Evolutionary conservation across 83 land plant species (phyloP).

Genomic region (Diphasiastrum complanatum): DNA sequence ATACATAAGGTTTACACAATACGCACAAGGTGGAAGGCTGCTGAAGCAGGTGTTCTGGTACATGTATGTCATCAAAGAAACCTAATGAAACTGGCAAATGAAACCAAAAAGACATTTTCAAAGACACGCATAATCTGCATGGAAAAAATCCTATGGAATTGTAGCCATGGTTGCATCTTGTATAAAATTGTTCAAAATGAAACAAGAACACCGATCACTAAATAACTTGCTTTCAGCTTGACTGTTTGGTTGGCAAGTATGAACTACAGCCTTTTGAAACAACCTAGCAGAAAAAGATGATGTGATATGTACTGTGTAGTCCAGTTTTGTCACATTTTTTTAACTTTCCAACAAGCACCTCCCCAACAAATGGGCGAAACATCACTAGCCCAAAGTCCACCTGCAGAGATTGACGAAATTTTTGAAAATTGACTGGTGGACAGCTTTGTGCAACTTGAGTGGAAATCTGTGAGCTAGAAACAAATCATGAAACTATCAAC

Average conservation of each 20-base stretch:
- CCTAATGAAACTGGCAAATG: constrained; percentile 75
- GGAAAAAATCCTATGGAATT: no score
- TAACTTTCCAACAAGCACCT: constrained; percentile 53
- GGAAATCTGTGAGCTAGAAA: no score
- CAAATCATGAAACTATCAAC: no score
- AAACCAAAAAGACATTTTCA: no score
- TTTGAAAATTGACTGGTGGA: not conserved
- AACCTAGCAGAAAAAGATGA: not conserved
- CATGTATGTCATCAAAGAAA: constrained; percentile 68
- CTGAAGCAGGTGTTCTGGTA: constrained; percentile 50
- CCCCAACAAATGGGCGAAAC: constrained; percentile 84
- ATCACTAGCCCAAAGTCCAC: constrained; percentile 64
- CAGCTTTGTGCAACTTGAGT: not conserved
- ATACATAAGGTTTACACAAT: no score
- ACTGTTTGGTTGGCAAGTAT: no score
- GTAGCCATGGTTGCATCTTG: no score
- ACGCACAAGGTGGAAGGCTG: constrained; percentile 37
- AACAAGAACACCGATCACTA: no score
- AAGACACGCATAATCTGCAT: not conserved
- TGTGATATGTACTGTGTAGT: constrained; percentile 35
- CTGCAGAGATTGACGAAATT: constrained; percentile 26
- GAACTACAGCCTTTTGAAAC: not conserved
- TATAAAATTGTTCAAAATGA: no score
- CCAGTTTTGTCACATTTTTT: constrained; percentile 44
- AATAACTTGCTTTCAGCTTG: no score